These are phyloP conservation scores for Phlyctochytrium arcticum DNA, from an alignment of 192 early-diverging fungal species.

Conservation along the genomic window DNA sequence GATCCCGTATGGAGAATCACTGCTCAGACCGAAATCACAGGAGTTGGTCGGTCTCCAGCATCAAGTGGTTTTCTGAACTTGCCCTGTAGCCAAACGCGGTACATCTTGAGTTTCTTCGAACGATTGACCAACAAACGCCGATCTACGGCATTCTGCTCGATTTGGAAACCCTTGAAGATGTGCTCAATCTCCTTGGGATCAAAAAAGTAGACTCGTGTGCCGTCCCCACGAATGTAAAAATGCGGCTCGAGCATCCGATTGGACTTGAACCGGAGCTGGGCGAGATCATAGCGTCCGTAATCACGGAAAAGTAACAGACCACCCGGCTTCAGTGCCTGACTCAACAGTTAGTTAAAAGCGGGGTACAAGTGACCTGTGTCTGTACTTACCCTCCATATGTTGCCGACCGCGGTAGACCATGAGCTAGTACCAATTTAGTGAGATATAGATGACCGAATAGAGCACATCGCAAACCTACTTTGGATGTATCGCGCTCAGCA, in stretches of 20 bases:
- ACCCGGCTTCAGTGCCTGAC: slow-evolving; percentile 78
- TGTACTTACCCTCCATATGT: slow-evolving; percentile 66
- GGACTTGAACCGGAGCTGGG: slow-evolving; percentile 94
- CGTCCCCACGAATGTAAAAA: slow-evolving; percentile 96
- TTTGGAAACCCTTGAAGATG: slow-evolving; percentile 59
- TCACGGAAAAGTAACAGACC: slow-evolving; percentile 84
- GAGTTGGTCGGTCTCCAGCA: no score
- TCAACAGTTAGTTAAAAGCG: no score
- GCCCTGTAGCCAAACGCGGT: slow-evolving; percentile 93
- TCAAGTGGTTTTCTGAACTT: slow-evolving; percentile 80
- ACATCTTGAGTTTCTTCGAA: slow-evolving; percentile 90
- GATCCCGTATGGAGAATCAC: no score
- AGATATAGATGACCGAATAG: background rate
- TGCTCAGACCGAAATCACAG: no score
- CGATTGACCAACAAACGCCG: slow-evolving; percentile 91
- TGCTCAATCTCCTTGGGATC: slow-evolving; percentile 43
- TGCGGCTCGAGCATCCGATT: slow-evolving; percentile 86
- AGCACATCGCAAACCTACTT: slow-evolving; percentile 11
- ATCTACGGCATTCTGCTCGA: slow-evolving; percentile 91
- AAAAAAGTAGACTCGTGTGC: slow-evolving; percentile 94
- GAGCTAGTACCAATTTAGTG: slow-evolving; percentile 28
- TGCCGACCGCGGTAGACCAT: slow-evolving; percentile 74
- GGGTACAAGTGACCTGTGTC: no score
- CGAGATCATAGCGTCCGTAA: slow-evolving; percentile 97
- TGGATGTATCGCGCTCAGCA: slow-evolving; percentile 86